phyloP scores from a whole-genome alignment of 139 green algal genomes.

The Closterium sp. region DNA sequence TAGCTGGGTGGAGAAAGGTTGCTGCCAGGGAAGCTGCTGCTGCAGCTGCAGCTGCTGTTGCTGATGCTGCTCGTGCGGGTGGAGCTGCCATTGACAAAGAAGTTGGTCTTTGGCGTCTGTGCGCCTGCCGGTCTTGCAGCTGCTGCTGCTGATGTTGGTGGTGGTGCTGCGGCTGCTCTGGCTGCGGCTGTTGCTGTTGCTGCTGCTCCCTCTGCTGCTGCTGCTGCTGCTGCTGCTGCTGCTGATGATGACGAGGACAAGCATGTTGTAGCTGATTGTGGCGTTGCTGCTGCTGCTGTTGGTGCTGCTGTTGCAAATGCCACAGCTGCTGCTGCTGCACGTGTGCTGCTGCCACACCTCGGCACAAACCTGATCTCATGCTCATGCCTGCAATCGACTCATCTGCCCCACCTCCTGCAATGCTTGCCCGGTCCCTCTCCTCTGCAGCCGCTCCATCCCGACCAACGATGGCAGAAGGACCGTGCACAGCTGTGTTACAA shows the following conservation, averaged over 20 bases:
- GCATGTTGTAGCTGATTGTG: too few relatives aligned
- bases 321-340: not conserved
- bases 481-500: not conserved
- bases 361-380: not conserved
- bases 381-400: not conserved
- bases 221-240: not conserved
- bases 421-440: not conserved
- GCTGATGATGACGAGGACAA: too few relatives aligned
- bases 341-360: not conserved
- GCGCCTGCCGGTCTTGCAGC: not conserved
- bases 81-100: too few relatives aligned
- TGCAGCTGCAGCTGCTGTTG: not conserved
- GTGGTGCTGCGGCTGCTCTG: not conserved
- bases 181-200: too few relatives aligned
- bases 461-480: not conserved
- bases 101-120: not conserved
- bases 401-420: not conserved
- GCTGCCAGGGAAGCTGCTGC: not conserved
- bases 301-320: too few relatives aligned
- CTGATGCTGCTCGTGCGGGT: not conserved
- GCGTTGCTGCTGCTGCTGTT: too few relatives aligned
- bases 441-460: not conserved
- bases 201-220: not conserved
- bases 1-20: not conserved
- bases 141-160: not conserved